Evolutionary conservation across 176 grass and related monocot genomes (phyloP).

Genomic region (Aegilops longissima): DNA sequence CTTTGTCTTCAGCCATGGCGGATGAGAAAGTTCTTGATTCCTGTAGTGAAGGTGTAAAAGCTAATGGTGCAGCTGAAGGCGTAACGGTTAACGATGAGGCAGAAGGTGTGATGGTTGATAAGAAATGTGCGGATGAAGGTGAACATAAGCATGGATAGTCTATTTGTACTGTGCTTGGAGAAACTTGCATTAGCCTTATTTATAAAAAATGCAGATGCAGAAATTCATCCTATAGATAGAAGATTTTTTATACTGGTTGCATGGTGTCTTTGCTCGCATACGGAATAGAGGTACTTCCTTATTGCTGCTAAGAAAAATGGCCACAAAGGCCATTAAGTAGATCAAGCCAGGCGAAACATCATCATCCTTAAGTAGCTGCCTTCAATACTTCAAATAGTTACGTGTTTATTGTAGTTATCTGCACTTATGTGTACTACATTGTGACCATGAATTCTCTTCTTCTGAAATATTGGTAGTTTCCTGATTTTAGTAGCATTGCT

Average conservation of each 20-base stretch:
- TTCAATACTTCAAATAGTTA: not conserved
- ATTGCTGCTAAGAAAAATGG: not conserved
- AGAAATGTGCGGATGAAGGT: constrained; percentile 11
- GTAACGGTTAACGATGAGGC: constrained; percentile 30
- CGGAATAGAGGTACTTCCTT: constrained; percentile 6
- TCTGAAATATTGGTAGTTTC: constrained; percentile 4
- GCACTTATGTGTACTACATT: not conserved
- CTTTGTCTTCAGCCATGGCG: too few species aligned
- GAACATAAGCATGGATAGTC: constrained; percentile 33
- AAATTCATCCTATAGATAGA: constrained; percentile 32
- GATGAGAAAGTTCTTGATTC: too few species aligned
- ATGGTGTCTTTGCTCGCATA: not conserved
- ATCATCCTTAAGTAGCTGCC: not conserved
- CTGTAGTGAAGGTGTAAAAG: constrained; percentile 26
- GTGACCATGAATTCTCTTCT: not conserved
- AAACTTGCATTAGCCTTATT: not conserved
- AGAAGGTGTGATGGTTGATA: constrained; percentile 34
- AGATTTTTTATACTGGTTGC: not conserved
- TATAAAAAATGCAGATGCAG: constrained; percentile 5
- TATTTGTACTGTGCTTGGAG: constrained; percentile 1
- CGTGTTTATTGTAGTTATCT: constrained; percentile 2
- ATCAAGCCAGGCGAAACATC: constrained; percentile 28
- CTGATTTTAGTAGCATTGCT: not conserved
- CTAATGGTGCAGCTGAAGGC: constrained; percentile 31
- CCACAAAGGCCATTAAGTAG: not conserved